Evolutionary conservation across 495 filamentous ascomycete species (phyloP), one percentile per base, ranked within the genome.

Genomic region (Aspergillus egyptiacus): DNA sequence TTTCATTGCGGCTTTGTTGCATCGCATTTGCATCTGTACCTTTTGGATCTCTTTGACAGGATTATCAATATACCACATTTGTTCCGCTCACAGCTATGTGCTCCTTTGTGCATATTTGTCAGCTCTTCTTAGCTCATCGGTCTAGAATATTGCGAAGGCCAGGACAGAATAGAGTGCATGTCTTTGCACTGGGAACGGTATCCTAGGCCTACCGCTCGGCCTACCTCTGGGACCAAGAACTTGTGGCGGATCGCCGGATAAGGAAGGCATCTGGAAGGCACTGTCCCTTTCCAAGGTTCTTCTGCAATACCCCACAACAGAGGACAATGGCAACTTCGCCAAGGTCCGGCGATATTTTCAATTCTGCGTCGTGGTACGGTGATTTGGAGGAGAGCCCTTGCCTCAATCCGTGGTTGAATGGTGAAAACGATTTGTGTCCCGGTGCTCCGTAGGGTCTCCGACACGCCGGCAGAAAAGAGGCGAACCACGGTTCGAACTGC

Each of bases 51-150:
- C 39, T 42, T 51, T 38, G 42, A 46, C 45, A 43, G 36, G 14
- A 25, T 24, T 43, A 35, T 39, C 46, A 48, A 48, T 49, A 54
- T 54, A 54, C 51, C 51, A 54, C 32, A 14, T 28, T 41, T 50
- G 47, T 32, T 42, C 42, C 25, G 33, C 25, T 51, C 33, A 27
- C 48, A 10, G 8, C 25, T 34, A 23, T 19, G 6, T 48, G 34
- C 33, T 41, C 22, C 43, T 24, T 48, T 40, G 14, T 8, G 9
- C 32, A 24, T 37, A 23, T 38, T 35, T 42, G 28, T 22, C 27
- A 33, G 28, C 20, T 18, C 11, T 25, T 23, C 18, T 28, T 17
- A 18, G 1, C 28, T 18, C 17, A 13, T 19, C 8, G 39, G 39
- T 38, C 48, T 51, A 44, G 48, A 51, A 43, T 32, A 11, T 32